Evolutionary conservation across 345 rosid genomes (phyloP), one percentile per base, ranked within the genome.

Genomic region (Ceriops zippeliana): DNA sequence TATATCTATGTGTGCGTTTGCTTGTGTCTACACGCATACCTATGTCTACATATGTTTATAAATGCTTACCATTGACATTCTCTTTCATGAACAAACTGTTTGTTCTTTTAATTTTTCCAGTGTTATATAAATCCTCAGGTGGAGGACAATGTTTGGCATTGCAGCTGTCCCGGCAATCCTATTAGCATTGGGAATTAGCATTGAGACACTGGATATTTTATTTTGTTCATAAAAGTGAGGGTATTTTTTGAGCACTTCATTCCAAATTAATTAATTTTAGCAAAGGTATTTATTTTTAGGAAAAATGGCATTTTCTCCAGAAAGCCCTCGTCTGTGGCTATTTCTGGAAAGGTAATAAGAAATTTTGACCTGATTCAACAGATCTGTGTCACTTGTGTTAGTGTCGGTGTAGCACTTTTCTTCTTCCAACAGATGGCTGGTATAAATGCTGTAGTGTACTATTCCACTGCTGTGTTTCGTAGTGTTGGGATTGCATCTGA

Each of bases 391-490:
- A n/a, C n/a, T n/a, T n/a, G n/a, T n/a, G 99, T 96, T 35, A 96
- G 96, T 77, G 96, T 92, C 31, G 99, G 99, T 62, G 92, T 92
- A 11, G 96, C 99, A 78, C 97, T 95, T 69, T 95, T 92, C 91
- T 81, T 96, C 70, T 90, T 92, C 87, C 99, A 96, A 79, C 99
- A 92, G 79, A 76, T 96, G 81, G 99, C 98, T 9, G 99, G 99
- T 62, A 96, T 96, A 82, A 96, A 96, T 62, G 99, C 97, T 38
- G 99, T 96, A 62, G 98, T 96, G 20, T 96, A 92, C 75, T 96
- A 96, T 85, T 96, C 99, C 20, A 92, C 98, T 56, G 79, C 99
- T 15, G 99, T 96, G 72, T 96, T 96, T 66, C 97, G 97, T 42
- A 85, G 89, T 58, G 98, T 87, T 66, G 98, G 99, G 60, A 82